phyloP scores from a whole-genome alignment of 2,329 filamentous ascomycete species.

The Epichloe amarillans region DNA sequence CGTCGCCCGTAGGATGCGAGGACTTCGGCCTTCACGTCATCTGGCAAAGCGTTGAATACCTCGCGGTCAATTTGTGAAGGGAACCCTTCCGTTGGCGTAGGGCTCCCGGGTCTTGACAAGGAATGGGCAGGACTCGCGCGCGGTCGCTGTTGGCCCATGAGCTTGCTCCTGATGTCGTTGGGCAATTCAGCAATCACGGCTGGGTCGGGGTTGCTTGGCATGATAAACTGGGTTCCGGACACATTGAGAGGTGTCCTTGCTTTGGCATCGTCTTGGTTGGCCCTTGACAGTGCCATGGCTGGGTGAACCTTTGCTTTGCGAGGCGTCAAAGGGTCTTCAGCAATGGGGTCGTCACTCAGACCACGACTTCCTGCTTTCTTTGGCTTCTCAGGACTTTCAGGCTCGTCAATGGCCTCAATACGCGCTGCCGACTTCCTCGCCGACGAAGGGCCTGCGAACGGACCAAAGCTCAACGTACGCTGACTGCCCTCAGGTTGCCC shows the following conservation, averaged over 20 bases:
- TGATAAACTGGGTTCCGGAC: slow-evolving; percentile 78
- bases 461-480: slow-evolving; percentile 60
- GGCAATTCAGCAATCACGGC: slow-evolving; percentile 75
- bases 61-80: slow-evolving; percentile 78
- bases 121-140: slow-evolving; percentile 10
- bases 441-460: slow-evolving; percentile 27
- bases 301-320: slow-evolving; percentile 40
- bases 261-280: slow-evolving; percentile 35
- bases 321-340: slow-evolving; percentile 40
- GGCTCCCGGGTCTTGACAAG: slow-evolving; percentile 24
- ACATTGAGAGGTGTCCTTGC: slow-evolving; percentile 62
- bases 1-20: slow-evolving; percentile 52
- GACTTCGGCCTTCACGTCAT: slow-evolving; percentile 75
- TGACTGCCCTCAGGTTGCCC: slow-evolving; percentile 55
- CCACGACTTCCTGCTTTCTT: slow-evolving; percentile 17
- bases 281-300: slow-evolving; percentile 36
- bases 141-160: slow-evolving; percentile 49
- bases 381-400: slow-evolving; percentile 21
- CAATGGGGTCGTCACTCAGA: slow-evolving; percentile 35
- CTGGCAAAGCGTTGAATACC: slow-evolving; percentile 69
- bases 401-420: slow-evolving; percentile 39
- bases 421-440: slow-evolving; percentile 24
- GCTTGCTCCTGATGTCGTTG: slow-evolving; percentile 62
- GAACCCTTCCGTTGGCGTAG: slow-evolving; percentile 29
- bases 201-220: slow-evolving; percentile 73